These are phyloP conservation scores for Diatrype stigma DNA, from an alignment of 2,329 filamentous ascomycete species.

Conservation along the genomic window DNA sequence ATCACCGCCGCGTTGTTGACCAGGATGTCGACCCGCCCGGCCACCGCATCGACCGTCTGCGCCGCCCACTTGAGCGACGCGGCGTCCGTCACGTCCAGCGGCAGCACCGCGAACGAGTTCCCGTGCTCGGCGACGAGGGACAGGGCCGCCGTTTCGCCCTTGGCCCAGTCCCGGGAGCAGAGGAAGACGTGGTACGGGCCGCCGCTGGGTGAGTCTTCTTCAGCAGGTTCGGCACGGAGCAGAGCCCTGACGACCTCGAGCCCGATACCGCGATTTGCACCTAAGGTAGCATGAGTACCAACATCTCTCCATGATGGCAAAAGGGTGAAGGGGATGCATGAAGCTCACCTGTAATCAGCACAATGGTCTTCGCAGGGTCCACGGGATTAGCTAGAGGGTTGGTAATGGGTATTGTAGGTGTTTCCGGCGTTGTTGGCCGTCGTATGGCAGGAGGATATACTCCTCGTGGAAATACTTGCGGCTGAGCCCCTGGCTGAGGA, in stretches of 20 bases:
- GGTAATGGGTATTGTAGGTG: neutral
- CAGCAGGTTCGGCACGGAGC: constrained; percentile 1
- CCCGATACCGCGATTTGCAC: constrained; percentile 17
- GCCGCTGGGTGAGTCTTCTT: constrained; percentile 1
- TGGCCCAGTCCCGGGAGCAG: constrained; percentile 11
- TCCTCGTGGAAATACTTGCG: neutral
- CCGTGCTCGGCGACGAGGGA: constrained; percentile 1
- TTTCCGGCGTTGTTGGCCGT: neutral
- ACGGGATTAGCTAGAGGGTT: neutral
- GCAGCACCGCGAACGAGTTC: constrained; percentile 14
- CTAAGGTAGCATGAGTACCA: constrained; percentile 2
- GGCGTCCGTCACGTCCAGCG: constrained; percentile 13
- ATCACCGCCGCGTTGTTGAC: constrained; percentile 18
- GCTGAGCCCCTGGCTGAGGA: neutral
- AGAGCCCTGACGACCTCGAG: constrained; percentile 14
- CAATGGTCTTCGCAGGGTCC: constrained; percentile 11
- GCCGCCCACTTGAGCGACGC: constrained; percentile 12
- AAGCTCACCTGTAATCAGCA: constrained; percentile 12
- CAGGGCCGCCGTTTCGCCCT: constrained; percentile 5
- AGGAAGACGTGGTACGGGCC: constrained; percentile 18
- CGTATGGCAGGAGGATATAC: neutral
- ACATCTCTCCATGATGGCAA: no score
- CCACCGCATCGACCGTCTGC: constrained; percentile 5
- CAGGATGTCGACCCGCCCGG: constrained; percentile 15
- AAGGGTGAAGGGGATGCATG: neutral